These are phyloP conservation scores for Thymus mandschuricus DNA, from an alignment of 257 asterid species.

Conservation along the genomic window DNA sequence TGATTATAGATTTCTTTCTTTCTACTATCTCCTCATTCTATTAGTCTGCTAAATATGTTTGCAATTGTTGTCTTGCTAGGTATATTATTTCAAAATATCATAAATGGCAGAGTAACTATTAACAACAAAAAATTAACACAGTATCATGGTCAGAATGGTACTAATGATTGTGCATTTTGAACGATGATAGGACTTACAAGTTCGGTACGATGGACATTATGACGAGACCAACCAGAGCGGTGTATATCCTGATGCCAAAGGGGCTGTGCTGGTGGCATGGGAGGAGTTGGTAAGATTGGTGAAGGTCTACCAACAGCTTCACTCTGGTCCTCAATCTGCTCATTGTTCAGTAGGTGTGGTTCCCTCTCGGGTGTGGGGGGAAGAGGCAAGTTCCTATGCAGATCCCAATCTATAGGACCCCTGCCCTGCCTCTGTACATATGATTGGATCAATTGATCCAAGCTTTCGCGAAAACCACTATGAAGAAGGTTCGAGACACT, in stretches of 20 bases:
- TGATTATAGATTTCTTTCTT: too few species aligned
- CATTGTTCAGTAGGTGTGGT: conserved; percentile 55
- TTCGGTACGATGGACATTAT: conserved; percentile 70
- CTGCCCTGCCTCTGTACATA: conserved; percentile 82
- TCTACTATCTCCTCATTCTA: too few species aligned
- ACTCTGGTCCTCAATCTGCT: conserved; percentile 57
- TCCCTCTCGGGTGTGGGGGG: conserved; percentile 65
- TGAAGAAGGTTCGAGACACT: conserved; percentile 93
- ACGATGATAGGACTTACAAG: conserved; percentile 48
- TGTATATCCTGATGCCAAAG: conserved; percentile 82
- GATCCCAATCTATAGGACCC: conserved; percentile 82
- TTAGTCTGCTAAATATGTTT: too few species aligned
- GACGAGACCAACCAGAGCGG: conserved; percentile 81
- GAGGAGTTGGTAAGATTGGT: conserved; percentile 69
- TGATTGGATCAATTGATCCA: conserved; percentile 85
- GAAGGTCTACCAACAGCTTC: conserved; percentile 60
- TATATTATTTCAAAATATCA: neutral
- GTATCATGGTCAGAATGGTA: conserved; percentile 1
- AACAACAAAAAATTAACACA: neutral
- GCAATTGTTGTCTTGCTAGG: too few species aligned
- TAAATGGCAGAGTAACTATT: neutral
- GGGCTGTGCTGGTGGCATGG: conserved; percentile 80
- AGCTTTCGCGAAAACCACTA: conserved; percentile 94
- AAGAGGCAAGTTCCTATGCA: conserved; percentile 70
- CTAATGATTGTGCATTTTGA: neutral